These are phyloP conservation scores for Botryosphaeria dothidea DNA, from an alignment of 2,329 filamentous ascomycete species.

Conservation along the genomic window DNA sequence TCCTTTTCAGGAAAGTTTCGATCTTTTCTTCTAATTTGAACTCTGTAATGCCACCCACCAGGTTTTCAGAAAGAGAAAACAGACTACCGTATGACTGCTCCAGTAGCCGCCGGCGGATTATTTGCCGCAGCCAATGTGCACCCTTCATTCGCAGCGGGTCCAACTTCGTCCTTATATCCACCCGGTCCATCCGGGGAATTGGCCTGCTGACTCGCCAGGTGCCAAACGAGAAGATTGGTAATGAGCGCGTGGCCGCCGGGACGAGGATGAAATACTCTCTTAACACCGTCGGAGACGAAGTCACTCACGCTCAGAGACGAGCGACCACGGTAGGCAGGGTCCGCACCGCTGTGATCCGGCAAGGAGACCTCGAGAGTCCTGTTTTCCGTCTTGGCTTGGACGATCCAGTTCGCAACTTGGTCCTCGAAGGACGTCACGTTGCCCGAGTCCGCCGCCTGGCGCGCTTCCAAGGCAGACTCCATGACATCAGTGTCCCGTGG, in stretches of 20 bases:
- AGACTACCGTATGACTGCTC: too few relatives aligned
- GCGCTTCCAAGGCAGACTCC: background rate
- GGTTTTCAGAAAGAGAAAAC: too few relatives aligned
- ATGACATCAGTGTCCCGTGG: background rate
- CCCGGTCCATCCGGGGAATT: background rate
- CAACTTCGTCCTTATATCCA: background rate
- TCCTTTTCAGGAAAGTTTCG: too few relatives aligned
- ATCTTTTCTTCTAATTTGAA: too few relatives aligned
- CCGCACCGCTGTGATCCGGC: background rate
- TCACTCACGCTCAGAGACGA: background rate
- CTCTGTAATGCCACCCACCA: too few relatives aligned
- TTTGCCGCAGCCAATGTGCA: background rate
- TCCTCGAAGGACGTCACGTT: background rate
- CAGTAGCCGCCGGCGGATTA: too few relatives aligned
- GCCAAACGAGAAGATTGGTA: slow-evolving; percentile 26
- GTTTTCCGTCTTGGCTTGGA: background rate
- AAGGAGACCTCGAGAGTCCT: background rate
- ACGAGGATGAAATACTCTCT: slow-evolving; percentile 33
- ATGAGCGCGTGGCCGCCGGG: slow-evolving; percentile 29
- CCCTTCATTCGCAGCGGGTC: background rate
- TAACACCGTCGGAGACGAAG: slow-evolving; percentile 27
- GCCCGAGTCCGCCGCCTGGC: background rate
- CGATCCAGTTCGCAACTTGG: background rate
- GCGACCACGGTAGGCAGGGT: background rate
- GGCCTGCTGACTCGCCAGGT: slow-evolving; percentile 20